Base-by-base conservation (phyloP, 306 rosid genomes). In the Ormosia emarginata region DNA sequence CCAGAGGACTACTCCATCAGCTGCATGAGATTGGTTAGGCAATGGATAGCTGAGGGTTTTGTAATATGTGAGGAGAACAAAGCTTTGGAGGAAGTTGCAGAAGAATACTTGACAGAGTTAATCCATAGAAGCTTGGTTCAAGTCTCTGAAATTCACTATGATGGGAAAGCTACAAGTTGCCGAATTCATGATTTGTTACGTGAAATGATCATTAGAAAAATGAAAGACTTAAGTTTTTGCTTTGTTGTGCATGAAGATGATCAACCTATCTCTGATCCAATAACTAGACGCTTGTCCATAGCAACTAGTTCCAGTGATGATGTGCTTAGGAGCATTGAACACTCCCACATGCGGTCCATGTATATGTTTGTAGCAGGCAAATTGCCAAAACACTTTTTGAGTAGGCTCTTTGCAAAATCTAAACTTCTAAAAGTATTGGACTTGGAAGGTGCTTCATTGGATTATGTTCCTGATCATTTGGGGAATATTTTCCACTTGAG, bases 31-130 rank as follows among this genome's bases (percentile, higher is more conserved):
- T 17, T 76, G 30, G 29, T 76, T 44, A 14, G 71, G 1, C 80
- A 76, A 13, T 75, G 79, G 79, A 59, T 75, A 41, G 79, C 79
- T n/a, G 70, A 75, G 8, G 79, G 79, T 12, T 76, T 62, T 76
- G 18, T 76, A 32, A 46, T 8, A 62, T 0, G 32, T 5, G 71
- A 76, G 36, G 47, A 61, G 9, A 70, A 8, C n/a, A 76, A 47
- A 61, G 10, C 71, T 62, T 62, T 76, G 7, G 71, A 62, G 24
- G 71, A 62, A 50, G 44, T 62, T 44, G 80, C 71, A 61, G 34
- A 62, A 32, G 17, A 76, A 62, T 62, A 76, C 40, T 46, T 76
- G 44, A n/a, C 18, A 32, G 80, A 76, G 49, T 33, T 76, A 46
- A 33, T 76, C 57, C 59, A 32, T 10, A 44, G 80, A 75, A 75